A percentile compares a stretch with the other conserved stretches of the same genome.
Evolutionary conservation across 2,329 filamentous ascomycete genomes (phyloP).

Genomic region (Colletotrichum lindemuthianum): DNA sequence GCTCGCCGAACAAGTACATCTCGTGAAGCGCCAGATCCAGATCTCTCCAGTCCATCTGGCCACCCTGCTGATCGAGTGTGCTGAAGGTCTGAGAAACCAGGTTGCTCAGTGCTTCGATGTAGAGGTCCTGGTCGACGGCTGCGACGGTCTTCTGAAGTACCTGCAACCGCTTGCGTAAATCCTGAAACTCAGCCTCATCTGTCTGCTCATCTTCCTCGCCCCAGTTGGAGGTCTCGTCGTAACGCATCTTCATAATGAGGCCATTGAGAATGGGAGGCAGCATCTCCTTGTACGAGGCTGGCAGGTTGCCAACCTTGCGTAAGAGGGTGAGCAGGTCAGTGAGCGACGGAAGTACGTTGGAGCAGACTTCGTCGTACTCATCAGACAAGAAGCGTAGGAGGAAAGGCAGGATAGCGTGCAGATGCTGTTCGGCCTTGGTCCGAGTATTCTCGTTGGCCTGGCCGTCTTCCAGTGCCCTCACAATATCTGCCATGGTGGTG

Average conservation of each 20-base stretch:
- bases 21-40: constrained; percentile 93
- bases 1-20: constrained; percentile 94
- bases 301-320: constrained; percentile 78
- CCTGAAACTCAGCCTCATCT: constrained; percentile 97
- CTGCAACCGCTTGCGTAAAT: constrained; percentile 88
- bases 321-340: constrained; percentile 93
- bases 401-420: constrained; percentile 86
- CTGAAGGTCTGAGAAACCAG: constrained; percentile 90
- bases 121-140: constrained; percentile 86
- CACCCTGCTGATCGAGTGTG: constrained; percentile 77
- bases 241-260: constrained; percentile 95
- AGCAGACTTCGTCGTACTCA: constrained; percentile 98
- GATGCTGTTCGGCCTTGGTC: constrained; percentile 80
- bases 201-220: constrained; percentile 94
- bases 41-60: constrained; percentile 91
- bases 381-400: constrained; percentile 95
- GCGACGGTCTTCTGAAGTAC: constrained; percentile 93
- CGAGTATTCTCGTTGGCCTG: constrained; percentile 71
- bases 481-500: constrained; percentile 85
- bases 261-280: constrained; percentile 89
- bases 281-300: constrained; percentile 81
- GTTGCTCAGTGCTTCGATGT: constrained; percentile 87
- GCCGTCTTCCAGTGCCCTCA: constrained; percentile 81
- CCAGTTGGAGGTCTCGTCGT: constrained; percentile 94
- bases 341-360: constrained; percentile 91